A percentile compares a stretch with the other conserved stretches of the same genome.
Evolutionary conservation across 2,329 filamentous ascomycete species (phyloP).

Genomic region (Xylogone sp.): DNA sequence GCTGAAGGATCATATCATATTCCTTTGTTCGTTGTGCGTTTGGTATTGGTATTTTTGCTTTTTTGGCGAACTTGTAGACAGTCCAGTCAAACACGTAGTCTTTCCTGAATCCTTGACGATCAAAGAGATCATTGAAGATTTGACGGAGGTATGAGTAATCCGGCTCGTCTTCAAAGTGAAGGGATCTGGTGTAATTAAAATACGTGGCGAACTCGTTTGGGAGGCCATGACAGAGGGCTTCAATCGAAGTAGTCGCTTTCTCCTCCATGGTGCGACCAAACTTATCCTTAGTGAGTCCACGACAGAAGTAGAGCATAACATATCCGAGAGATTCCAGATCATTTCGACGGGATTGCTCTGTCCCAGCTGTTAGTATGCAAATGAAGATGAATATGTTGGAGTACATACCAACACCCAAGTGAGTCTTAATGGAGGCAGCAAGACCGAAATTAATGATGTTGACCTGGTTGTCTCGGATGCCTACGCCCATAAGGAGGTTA

Average conservation of each 20-base stretch:
- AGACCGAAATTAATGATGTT: constrained; percentile 99
- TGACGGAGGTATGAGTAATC: constrained; percentile 99
- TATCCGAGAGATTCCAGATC: constrained; percentile 99
- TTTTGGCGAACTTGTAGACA: constrained; percentile 99
- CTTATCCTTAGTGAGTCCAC: constrained; percentile 98
- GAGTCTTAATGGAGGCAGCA: constrained; percentile 97
- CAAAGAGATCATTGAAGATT: constrained; percentile 99
- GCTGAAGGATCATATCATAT: neutral
- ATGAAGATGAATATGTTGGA: neutral
- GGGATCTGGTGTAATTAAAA: constrained; percentile 96
- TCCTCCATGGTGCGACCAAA: constrained; percentile 99
- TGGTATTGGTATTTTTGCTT: too few relatives aligned
- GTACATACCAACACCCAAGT: constrained; percentile 80
- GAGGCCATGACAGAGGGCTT: constrained; percentile 98
- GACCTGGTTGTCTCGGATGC: constrained; percentile 98
- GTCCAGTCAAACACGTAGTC: constrained; percentile 99
- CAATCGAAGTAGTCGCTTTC: constrained; percentile 99
- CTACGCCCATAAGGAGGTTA: constrained; percentile 99
- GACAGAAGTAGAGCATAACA: constrained; percentile 99
- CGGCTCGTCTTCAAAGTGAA: constrained; percentile 99
- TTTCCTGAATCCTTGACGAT: constrained; percentile 98
- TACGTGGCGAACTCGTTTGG: constrained; percentile 99
- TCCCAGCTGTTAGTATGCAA: constrained; percentile 26
- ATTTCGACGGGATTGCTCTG: constrained; percentile 96
- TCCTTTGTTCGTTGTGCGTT: too few relatives aligned